Evolutionary conservation across 2,329 filamentous ascomycete genomes (phyloP), one percentile per base, ranked within the genome.

Genomic region (Ophiocordyceps polyrhachis-furcata): DNA sequence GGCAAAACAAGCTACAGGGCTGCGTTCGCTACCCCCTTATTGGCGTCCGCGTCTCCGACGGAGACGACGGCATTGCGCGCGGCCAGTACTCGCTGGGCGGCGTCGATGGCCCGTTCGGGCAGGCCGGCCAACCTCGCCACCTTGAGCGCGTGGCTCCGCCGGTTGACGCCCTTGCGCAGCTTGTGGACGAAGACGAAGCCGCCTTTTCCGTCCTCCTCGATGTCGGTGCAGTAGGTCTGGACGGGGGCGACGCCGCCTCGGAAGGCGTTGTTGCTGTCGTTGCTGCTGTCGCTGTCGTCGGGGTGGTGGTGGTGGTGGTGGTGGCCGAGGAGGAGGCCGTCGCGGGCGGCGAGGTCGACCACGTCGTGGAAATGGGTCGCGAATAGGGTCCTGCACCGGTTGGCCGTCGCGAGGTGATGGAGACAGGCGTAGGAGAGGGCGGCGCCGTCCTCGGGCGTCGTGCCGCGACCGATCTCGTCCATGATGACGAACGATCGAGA

Each of bases 391-490:
- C 91, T 75, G 57, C 83, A 86, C 56, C 71, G 69, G 58, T 91
- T 95, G 20, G 82, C 67, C 43, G 78, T 70, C 52, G 85, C 81
- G 15, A 98, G 67, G 60, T 96, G 86, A 56, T 89, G 76, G 43
- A 98, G 66, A 55, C 81, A 87, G 1, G 89, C 91, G 60, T 83
- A 96, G 0, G 86, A 86, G 1, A 98, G 82, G 1, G 91, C 91
- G 2, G 81, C 74, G 2, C 91, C 91, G 58, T 96, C 91, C 55
- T 89, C 82, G 0, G 89, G 87, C 19, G 91, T 94, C 0, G 93
- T 98, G 9, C 91, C 91, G 42, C 91, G 74, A 1, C 91, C 91
- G 35, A 98, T 84, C 66, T 98, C 91, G 60, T 98, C 91, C 89
- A 98, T 96, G 60, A 98, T 89, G 48, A 91, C 89, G 54, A 98